Conservation (phyloP, 2,329 filamentous ascomycete species). For the Tolypocladium guangdongense region DNA sequence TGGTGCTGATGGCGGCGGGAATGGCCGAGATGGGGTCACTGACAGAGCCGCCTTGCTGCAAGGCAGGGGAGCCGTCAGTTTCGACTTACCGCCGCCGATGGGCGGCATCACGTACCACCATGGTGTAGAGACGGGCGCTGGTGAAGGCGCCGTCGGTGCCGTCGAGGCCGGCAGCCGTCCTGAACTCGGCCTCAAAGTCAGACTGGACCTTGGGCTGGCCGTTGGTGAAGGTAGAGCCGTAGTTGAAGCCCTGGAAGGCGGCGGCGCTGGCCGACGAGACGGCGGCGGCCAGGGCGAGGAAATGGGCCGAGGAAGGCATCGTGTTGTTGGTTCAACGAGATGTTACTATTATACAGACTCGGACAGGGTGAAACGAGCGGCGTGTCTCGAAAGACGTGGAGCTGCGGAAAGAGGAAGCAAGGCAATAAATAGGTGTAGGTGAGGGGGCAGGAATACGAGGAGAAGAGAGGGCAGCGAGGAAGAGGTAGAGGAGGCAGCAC, state of each 20-base stretch:
- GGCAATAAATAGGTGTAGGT: background rate
- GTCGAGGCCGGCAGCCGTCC: slow-evolving; percentile 48
- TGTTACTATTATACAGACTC: background rate
- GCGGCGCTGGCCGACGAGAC: slow-evolving; percentile 24
- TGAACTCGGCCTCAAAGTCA: slow-evolving; percentile 64
- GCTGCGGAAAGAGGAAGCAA: background rate
- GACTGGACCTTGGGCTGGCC: slow-evolving; percentile 47
- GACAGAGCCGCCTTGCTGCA: slow-evolving; percentile 52
- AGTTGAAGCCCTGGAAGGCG: slow-evolving; percentile 60
- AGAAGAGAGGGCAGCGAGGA: background rate
- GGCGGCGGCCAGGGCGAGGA: slow-evolving; percentile 24
- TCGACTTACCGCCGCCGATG: background rate
- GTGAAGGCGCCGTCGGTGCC: slow-evolving; percentile 54
- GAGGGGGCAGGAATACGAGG: background rate
- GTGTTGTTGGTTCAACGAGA: slow-evolving; percentile 2
- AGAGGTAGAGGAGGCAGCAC: background rate
- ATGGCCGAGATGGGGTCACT: slow-evolving; percentile 61
- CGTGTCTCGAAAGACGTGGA: background rate
- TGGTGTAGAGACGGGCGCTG: slow-evolving; percentile 65
- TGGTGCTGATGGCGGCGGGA: slow-evolving; percentile 69
- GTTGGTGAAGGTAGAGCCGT: slow-evolving; percentile 51
- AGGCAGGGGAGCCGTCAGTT: slow-evolving; percentile 10
- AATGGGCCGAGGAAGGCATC: slow-evolving; percentile 20
- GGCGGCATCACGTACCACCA: slow-evolving; percentile 29
- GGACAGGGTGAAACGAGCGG: background rate